These are phyloP conservation scores for Smallanthus sonchifolius DNA, from an alignment of 129 eudicot genomes.

Conservation along the genomic window DNA sequence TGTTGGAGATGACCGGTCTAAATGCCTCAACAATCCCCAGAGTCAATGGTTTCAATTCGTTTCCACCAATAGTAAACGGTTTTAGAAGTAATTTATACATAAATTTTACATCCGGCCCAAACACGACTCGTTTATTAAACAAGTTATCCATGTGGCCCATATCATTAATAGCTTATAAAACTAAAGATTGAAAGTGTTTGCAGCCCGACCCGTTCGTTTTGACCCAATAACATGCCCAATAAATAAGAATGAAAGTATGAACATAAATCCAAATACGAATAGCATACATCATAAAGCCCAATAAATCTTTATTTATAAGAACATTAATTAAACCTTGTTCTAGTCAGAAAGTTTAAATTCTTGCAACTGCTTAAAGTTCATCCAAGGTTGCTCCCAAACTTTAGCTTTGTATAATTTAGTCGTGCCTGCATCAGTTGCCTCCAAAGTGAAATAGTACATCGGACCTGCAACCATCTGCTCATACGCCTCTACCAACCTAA, in stretches of 20 bases:
- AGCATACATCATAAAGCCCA: slow-evolving; percentile 1
- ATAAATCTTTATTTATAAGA: slow-evolving; percentile 1
- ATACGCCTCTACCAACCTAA: slow-evolving; percentile 34
- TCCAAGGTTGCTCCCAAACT: slow-evolving; percentile 61
- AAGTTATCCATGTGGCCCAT: too few species aligned
- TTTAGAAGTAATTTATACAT: not conserved
- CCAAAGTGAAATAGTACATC: slow-evolving; percentile 45
- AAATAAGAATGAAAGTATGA: too few species aligned
- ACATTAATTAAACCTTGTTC: not conserved
- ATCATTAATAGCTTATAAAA: too few species aligned
- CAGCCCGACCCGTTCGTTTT: too few species aligned
- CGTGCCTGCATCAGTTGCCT: slow-evolving; percentile 42
- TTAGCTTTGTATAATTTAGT: slow-evolving; percentile 40
- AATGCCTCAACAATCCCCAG: slow-evolving; percentile 33
- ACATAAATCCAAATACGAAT: slow-evolving; percentile 15
- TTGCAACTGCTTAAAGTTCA: slow-evolving; percentile 44
- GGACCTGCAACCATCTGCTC: slow-evolving; percentile 58
- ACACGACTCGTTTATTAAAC: too few species aligned
- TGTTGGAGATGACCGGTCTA: slow-evolving; percentile 9
- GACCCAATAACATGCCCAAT: too few species aligned
- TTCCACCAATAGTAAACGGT: slow-evolving; percentile 26
- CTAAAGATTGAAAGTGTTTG: too few species aligned
- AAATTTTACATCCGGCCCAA: not conserved
- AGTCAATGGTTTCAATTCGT: slow-evolving; percentile 53
- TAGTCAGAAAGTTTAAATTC: slow-evolving; percentile 35